These are phyloP conservation scores for Phanerochaete sordida DNA, from an alignment of 768 basidiomycete genomes.

Conservation along the genomic window DNA sequence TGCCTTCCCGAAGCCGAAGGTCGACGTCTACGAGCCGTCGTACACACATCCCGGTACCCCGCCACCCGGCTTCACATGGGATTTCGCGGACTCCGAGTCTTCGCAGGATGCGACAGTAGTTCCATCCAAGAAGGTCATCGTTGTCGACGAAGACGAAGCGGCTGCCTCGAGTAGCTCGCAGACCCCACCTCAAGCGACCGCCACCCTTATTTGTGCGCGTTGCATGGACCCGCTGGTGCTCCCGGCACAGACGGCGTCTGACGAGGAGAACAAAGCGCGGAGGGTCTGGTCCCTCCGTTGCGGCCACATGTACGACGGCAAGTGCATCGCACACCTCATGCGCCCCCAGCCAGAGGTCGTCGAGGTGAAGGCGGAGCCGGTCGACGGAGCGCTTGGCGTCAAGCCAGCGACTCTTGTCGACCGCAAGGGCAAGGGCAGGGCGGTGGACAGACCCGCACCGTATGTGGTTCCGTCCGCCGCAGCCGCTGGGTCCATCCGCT, in stretches of 20 bases:
- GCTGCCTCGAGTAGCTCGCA: constrained; percentile 14
- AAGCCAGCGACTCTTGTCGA: constrained; percentile 14
- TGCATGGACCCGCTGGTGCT: constrained; percentile 66
- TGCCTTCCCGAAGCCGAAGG: constrained; percentile 2
- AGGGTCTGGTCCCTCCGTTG: constrained; percentile 73
- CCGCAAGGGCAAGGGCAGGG: constrained; percentile 41
- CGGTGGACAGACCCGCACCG: not conserved
- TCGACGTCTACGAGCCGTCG: constrained; percentile 14
- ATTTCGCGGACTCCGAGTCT: constrained; percentile 46
- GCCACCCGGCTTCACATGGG: constrained; percentile 62
- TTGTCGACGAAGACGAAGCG: constrained; percentile 44
- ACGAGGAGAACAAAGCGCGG: constrained; percentile 38
- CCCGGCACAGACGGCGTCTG: constrained; percentile 35
- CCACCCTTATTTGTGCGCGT: constrained; percentile 60
- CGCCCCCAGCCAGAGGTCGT: constrained; percentile 30
- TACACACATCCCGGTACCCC: constrained; percentile 57
- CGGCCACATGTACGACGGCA: constrained; percentile 77
- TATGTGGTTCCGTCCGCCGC: not conserved
- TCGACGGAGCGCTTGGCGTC: not conserved
- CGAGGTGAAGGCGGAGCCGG: not conserved
- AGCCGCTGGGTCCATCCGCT: constrained; percentile 46
- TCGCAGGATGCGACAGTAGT: constrained; percentile 26
- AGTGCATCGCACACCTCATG: constrained; percentile 61
- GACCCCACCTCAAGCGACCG: constrained; percentile 30
- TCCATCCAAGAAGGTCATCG: constrained; percentile 36